These are phyloP conservation scores for Fallopia convolvulus DNA, from an alignment of 148 eudicot species.

Conservation along the genomic window DNA sequence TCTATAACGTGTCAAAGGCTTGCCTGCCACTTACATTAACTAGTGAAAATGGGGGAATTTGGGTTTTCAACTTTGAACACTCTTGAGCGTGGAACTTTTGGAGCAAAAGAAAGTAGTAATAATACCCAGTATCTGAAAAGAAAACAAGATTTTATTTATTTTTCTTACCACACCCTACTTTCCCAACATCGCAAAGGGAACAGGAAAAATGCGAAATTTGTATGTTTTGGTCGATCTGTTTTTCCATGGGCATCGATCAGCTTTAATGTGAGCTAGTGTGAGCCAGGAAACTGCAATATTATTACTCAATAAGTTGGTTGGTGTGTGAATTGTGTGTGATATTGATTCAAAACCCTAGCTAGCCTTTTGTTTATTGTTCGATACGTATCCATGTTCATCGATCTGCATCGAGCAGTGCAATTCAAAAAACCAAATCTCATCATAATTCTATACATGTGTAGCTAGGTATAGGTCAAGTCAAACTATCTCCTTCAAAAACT, in stretches of 20 bases:
- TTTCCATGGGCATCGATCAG: not conserved
- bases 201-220: not conserved
- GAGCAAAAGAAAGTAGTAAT: not conserved
- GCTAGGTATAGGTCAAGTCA: slow-evolving; percentile 9
- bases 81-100: not conserved
- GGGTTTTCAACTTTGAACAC: not conserved
- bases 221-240: not conserved
- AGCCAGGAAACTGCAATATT: not conserved
- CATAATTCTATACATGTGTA: slow-evolving; percentile 1
- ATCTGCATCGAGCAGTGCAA: slow-evolving; percentile 16
- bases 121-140: not conserved
- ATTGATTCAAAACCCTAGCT: slow-evolving; percentile 1
- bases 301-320: not conserved
- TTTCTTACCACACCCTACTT: not conserved
- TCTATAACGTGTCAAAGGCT: not conserved
- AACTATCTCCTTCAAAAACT: not conserved
- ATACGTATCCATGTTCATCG: not conserved
- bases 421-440: slow-evolving; percentile 2
- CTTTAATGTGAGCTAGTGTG: not conserved
- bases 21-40: slow-evolving; percentile 10
- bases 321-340: not conserved
- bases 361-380: not conserved
- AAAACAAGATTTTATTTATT: not conserved
- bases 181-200: not conserved
- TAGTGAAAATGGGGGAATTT: not conserved